phyloP scores from a whole-genome alignment of 2,329 filamentous ascomycete genomes.

The Stachybotrys echinatus region DNA sequence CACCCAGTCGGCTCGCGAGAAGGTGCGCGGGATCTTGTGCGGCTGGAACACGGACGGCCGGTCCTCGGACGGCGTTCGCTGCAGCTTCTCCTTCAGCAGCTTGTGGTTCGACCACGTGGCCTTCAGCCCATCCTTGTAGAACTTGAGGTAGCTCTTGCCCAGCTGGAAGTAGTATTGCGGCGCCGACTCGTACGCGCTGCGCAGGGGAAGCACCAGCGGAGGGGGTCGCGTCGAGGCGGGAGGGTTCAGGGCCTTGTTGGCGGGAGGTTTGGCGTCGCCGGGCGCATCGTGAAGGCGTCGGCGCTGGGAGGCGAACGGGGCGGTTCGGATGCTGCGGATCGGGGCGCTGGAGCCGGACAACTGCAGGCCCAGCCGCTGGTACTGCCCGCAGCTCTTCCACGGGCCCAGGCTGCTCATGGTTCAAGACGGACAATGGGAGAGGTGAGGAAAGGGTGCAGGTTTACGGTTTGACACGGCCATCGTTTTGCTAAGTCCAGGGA shows the following conservation, averaged over 20 bases:
- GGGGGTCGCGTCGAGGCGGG: slow-evolving; percentile 69
- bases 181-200: slow-evolving; percentile 29
- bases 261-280: slow-evolving; percentile 17
- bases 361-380: slow-evolving; percentile 9
- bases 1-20: slow-evolving; percentile 64
- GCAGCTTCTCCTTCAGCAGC: slow-evolving; percentile 39
- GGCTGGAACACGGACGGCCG: slow-evolving; percentile 33
- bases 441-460: no score
- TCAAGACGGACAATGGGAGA: no score
- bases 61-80: slow-evolving; percentile 48
- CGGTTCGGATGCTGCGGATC: slow-evolving; percentile 6
- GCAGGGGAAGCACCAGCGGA: slow-evolving; percentile 56
- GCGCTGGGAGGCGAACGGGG: slow-evolving; percentile 8
- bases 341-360: slow-evolving; percentile 1
- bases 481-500: not conserved
- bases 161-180: slow-evolving; percentile 49
- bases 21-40: slow-evolving; percentile 23
- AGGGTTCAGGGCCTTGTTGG: slow-evolving; percentile 56
- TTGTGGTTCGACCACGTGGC: slow-evolving; percentile 65
- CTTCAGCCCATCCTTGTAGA: slow-evolving; percentile 84
- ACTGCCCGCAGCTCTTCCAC: slow-evolving; percentile 18
- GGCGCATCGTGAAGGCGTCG: slow-evolving; percentile 14
- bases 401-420: slow-evolving; percentile 25
- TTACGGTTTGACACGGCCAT: not conserved
- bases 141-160: slow-evolving; percentile 71